Conservation (phyloP, 352 stramenopile species). For the Pythium apleroticum region DNA sequence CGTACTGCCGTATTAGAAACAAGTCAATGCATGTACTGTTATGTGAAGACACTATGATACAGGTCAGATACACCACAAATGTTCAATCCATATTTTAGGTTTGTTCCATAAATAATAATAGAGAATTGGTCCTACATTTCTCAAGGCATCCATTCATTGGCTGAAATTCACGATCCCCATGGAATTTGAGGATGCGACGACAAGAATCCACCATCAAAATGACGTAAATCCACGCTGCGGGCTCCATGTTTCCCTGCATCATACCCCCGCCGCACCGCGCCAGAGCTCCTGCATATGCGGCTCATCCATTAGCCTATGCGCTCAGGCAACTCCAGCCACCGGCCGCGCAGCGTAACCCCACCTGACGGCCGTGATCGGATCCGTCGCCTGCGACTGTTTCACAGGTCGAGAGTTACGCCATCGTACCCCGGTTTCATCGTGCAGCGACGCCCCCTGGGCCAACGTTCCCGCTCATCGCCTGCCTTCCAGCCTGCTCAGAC, state of each 20-base stretch:
- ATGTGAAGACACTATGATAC: too few species aligned
- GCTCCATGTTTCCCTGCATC: background rate
- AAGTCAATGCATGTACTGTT: background rate
- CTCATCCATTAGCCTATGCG: too few species aligned
- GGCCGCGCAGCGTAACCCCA: background rate
- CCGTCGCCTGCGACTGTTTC: constrained; percentile 2
- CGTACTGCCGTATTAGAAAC: background rate
- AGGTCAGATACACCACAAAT: background rate
- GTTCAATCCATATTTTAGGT: background rate
- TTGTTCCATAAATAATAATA: background rate
- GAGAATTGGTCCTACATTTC: background rate
- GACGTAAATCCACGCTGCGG: background rate
- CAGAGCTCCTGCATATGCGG: too few species aligned
- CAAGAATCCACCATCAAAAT: background rate
- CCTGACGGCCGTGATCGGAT: background rate
- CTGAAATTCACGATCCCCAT: background rate
- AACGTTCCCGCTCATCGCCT: background rate
- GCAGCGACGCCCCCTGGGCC: background rate
- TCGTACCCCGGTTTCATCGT: background rate
- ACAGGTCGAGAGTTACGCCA: background rate
- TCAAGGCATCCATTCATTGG: background rate
- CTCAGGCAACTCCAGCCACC: too few species aligned
- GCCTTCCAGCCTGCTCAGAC: background rate
- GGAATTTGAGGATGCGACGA: background rate
- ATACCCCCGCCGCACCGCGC: background rate